Base-by-base conservation (phyloP, 2,329 filamentous ascomycete species). In the Ophiostoma tasmaniense region DNA sequence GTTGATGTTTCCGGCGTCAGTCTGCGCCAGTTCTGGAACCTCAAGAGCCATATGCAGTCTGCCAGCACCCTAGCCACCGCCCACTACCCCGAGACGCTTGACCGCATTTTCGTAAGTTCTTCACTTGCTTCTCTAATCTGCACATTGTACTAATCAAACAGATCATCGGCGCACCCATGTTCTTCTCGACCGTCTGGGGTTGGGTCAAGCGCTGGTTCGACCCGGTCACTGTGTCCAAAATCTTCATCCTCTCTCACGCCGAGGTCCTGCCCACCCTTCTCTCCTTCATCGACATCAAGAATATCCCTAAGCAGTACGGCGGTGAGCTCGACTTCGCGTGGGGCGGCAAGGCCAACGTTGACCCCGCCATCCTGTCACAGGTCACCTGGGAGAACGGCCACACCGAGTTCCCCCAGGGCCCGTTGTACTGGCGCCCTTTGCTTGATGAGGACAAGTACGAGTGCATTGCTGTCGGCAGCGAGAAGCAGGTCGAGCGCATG, bases 181-280 rank as follows among this genome's bases (percentile, higher is more conserved):
- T 96, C 84, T 97, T 97, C 82, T 90, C 90, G 66, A 97, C 92
- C 2, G 91, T 97, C 71, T 94, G 93, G 93, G 88, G 91, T 73
- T 97, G 93, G 92, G 86, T 96, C 80, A 96, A 96, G 83, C 89
- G 90, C 75, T 97, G 93, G 93, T 97, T 97, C 76, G 90, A 93
- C 80, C 93, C 93, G 7, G 92, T 93, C 71, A 97, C 94, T 42
- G 91, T 93, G 2, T 95, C 92, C 75, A 98, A 98, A 81, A 97
- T 98, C 77, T 97, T 96, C 78, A 95, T 98, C 74, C 86, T 98
- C 68, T 84, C 84, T 65, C 82, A 87, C 10, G 76, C 85, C 68
- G 92, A 96, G 78, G 89, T 96, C 67, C 85, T 89, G 73, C 81
- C 89, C 20, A 94, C 92, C 1, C 86, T 98, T 33, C 85, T 89